Conservation (phyloP, 2,329 filamentous ascomycete genomes). For the Lachnellula cervina region DNA sequence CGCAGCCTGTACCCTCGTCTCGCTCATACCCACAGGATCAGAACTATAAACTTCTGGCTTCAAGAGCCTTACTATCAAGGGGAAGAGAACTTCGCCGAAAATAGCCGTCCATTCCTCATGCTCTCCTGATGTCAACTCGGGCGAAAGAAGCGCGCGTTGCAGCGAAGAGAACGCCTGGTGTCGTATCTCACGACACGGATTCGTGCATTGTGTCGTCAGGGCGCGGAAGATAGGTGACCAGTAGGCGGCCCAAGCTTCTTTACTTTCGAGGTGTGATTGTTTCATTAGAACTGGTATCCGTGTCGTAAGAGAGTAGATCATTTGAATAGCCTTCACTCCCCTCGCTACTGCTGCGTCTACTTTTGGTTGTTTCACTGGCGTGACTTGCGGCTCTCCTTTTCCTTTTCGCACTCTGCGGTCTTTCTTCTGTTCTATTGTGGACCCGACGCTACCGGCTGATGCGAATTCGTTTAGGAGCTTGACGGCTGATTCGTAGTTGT, state of each 20-base stretch:
- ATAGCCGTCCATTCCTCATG: conserved; percentile 93
- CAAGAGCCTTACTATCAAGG: conserved; percentile 77
- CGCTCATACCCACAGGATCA: conserved; percentile 89
- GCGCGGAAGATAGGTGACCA: conserved; percentile 94
- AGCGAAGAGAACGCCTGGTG: conserved; percentile 82
- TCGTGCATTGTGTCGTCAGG: conserved; percentile 84
- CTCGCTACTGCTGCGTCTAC: conserved; percentile 70
- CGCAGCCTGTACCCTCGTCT: conserved; percentile 86
- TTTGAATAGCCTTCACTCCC: conserved; percentile 73
- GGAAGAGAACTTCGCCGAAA: conserved; percentile 90
- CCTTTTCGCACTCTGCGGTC: conserved; percentile 44
- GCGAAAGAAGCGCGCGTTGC: conserved; percentile 79
- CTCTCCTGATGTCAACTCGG: conserved; percentile 75
- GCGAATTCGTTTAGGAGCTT: conserved; percentile 85
- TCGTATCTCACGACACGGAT: conserved; percentile 88
- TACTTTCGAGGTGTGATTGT: conserved; percentile 85
- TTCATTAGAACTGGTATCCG: conserved; percentile 83
- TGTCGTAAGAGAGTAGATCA: conserved; percentile 76
- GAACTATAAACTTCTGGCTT: conserved; percentile 93
- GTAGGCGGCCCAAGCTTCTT: conserved; percentile 93
- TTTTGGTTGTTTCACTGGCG: conserved; percentile 40
- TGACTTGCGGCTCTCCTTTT: conserved; percentile 42
- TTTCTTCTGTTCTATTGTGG: conserved; percentile 62
- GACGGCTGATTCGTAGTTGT: conserved; percentile 91
- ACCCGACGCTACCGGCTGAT: conserved; percentile 70